Evolutionary conservation across 805 yeast species (phyloP), one percentile per base, ranked within the genome.

Genomic region (Suhomyces canberraensis): DNA sequence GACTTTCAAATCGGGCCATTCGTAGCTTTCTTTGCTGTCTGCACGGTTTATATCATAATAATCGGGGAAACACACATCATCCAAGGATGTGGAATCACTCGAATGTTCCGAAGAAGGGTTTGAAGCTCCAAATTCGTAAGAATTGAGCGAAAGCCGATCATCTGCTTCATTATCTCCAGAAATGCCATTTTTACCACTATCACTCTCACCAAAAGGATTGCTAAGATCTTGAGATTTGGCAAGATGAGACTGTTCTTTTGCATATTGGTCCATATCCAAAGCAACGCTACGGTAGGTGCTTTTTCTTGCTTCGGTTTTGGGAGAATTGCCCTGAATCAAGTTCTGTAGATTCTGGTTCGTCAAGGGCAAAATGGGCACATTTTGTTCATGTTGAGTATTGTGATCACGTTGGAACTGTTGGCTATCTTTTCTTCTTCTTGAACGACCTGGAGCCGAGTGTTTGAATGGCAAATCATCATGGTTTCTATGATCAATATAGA

Each of bases 21-120:
- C 51, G 43, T 63, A 67, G 3, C 41, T 37, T 17, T 44, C 42
- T 11, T 41, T 47, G 24, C 50, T 41, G 32, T 51, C 51, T 29
- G 52, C 54, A 28, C 56, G 56, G 22, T 50, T 53, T 16, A 53
- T 58, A 16, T 50, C 54, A 31, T 75, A 77, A 44, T 82, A 89
- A 25, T 89, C 69, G 0, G 95, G 96, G 58, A 88, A 79, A 53
- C 96, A 91, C 17, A 91, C 98, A 60, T 91, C 98, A 54, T 84
- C 90, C 40, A 91, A 63, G 1, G 96, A 85, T 0, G 95, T 81
- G 26, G 78, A 76, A 36, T 76, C 78, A 25, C 81, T 71, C 26
- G 77, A 65, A 41, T 84, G 69, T 33, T 84, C 73, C 16, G 81
- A 73, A 3, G 79, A 66, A 4, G 88, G 87, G 48, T 79, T 79